These are phyloP conservation scores for Thelonectria rubi DNA, from an alignment of 2,329 filamentous ascomycete species.

Conservation along the genomic window DNA sequence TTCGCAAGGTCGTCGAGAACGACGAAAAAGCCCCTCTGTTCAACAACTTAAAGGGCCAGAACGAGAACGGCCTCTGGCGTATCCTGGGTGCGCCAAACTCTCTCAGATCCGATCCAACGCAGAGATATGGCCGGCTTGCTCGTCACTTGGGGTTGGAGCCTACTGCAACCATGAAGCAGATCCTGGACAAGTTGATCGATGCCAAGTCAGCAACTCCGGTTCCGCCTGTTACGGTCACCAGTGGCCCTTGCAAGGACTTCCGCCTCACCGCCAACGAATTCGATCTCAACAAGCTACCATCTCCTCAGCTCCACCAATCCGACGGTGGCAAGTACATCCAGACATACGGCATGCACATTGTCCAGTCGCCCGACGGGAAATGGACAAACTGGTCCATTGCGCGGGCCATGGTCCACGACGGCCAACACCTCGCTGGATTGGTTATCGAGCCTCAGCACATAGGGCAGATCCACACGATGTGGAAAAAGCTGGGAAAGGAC, in stretches of 20 bases:
- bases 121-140: slow-evolving; percentile 54
- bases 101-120: slow-evolving; percentile 32
- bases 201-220: slow-evolving; percentile 45
- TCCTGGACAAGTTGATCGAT: slow-evolving; percentile 52
- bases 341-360: slow-evolving; percentile 60
- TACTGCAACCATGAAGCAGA: slow-evolving; percentile 42
- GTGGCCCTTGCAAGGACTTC: slow-evolving; percentile 34
- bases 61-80: slow-evolving; percentile 52
- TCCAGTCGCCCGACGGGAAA: slow-evolving; percentile 55
- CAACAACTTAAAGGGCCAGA: slow-evolving; percentile 58
- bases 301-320: slow-evolving; percentile 52
- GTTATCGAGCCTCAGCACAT: slow-evolving; percentile 58
- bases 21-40: slow-evolving; percentile 59
- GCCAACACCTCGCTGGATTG: slow-evolving; percentile 52
- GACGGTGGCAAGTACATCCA: slow-evolving; percentile 62
- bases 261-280: slow-evolving; percentile 26
- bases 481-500: slow-evolving; percentile 55
- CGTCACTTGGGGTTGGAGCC: slow-evolving; percentile 52
- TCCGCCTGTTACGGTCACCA: slow-evolving; percentile 47
- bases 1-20: slow-evolving; percentile 55
- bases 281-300: slow-evolving; percentile 51
- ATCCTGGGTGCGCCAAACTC: slow-evolving; percentile 58
- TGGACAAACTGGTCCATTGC: slow-evolving; percentile 61
- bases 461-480: slow-evolving; percentile 57
- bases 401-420: slow-evolving; percentile 58